Conservation (phyloP, 257 asterid species). For the Oldenlandia corymbosa region DNA sequence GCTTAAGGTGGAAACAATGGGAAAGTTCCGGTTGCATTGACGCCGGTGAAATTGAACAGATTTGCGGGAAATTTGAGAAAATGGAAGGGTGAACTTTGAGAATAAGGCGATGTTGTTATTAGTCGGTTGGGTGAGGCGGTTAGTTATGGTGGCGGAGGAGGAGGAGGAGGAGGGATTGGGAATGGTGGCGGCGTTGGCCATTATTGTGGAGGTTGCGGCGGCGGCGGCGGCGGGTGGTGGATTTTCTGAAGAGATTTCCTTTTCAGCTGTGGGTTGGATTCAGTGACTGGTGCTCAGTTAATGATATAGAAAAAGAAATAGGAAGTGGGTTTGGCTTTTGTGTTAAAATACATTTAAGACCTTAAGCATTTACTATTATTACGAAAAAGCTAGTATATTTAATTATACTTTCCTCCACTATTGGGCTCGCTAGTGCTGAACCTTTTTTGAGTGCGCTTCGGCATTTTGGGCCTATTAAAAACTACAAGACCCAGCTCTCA, state of each 20-base stretch:
- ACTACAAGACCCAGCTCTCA: too few relatives aligned
- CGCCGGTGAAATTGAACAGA: conserved; percentile 22
- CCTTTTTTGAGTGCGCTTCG: too few relatives aligned
- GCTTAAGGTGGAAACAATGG: conserved; percentile 29
- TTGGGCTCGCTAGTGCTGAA: too few relatives aligned
- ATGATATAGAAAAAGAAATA: too few relatives aligned
- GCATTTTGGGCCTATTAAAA: too few relatives aligned
- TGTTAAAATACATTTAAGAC: neutral
- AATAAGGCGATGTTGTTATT: conserved; percentile 18
- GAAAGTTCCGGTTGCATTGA: neutral
- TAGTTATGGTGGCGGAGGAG: conserved; percentile 13
- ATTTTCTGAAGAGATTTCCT: neutral
- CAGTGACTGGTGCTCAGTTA: neutral
- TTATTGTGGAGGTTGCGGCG: conserved; percentile 6
- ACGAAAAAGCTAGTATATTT: too few relatives aligned
- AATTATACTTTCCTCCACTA: too few relatives aligned
- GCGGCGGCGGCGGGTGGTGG: conserved; percentile 1
- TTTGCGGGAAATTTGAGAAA: conserved; percentile 19
- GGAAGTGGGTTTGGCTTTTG: neutral
- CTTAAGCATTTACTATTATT: too few relatives aligned
- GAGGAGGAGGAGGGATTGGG: conserved; percentile 25
- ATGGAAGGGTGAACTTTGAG: conserved; percentile 21
- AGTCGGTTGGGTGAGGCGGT: conserved; percentile 6
- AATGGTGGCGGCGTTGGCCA: conserved; percentile 32
- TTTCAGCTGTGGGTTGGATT: neutral